Base-by-base conservation (phyloP, 441 rosid genomes). In the Biscutella laevigata region DNA sequence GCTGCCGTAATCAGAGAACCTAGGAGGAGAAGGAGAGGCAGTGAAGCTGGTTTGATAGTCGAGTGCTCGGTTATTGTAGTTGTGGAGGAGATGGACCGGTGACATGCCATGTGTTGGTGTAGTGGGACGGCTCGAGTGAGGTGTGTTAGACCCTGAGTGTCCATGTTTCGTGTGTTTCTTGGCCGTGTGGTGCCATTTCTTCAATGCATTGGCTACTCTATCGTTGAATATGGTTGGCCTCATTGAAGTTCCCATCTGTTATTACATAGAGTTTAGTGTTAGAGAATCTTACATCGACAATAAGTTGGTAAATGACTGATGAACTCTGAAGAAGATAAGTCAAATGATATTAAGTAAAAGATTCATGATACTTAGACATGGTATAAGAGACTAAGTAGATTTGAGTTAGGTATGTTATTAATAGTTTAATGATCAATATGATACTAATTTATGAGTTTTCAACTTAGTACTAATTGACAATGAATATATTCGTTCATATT, bases 181-280 rank as follows among this genome's bases (percentile, higher is more conserved):
- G 4, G 99, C 92, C 0, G 70, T 33, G n/a, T 65, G 82, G 74
- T 79, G 97, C 99, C 99, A 88, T 57, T 57, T 76, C 66, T 77
- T 86, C 3, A 92, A 75, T 3, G 95, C 95, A 14, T 86, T 57
- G 1, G 95, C 90, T n/a, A 88, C 92, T 29, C 68, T 67, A 1
- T 86, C 92, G 14, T 88, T 75, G 73, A 92, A 92, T 54, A 92
- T 71, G n/a, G 94, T 81, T n/a, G 94, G 86, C 38, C 81, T 84
- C 94, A 92, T 92, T 62, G 80, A 69, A 0, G 95, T 73, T 29
- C 99, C 99, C 99, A 92, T 92, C 95, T 88, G 61, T 11, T 21
- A 10, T 32, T 10, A 57, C 57, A n/a, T n/a, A n/a, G n/a, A 14
- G n/a, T 37, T 37, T 36, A 54, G 10, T 54, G 42, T 62, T 28